Percentiles rank a stretch among this genome's conserved stretches.
phyloP scores from a whole-genome alignment of 2,329 filamentous ascomycete genomes.

The Scytalidium sp. region DNA sequence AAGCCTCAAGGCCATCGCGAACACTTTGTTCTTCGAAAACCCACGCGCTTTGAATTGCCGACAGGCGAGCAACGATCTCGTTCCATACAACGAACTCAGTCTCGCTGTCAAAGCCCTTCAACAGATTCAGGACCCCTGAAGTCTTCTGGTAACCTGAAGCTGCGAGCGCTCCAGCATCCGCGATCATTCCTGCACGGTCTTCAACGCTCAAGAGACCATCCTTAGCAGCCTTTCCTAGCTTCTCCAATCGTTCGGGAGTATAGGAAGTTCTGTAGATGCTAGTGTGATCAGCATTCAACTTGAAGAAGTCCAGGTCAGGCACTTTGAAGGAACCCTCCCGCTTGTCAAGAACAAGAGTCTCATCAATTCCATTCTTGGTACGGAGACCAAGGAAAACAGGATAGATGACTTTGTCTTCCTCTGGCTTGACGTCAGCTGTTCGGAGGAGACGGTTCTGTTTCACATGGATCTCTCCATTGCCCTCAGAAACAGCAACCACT shows the following conservation, averaged over 20 bases:
- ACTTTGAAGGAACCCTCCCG: slow-evolving; percentile 78
- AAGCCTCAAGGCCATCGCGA: slow-evolving; percentile 75
- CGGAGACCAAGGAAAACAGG: slow-evolving; percentile 86
- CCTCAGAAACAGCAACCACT: slow-evolving; percentile 81
- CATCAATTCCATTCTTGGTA: slow-evolving; percentile 79
- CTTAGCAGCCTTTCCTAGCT: slow-evolving; percentile 85
- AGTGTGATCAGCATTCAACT: slow-evolving; percentile 93
- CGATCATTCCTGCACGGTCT: slow-evolving; percentile 92
- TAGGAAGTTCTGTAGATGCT: slow-evolving; percentile 92
- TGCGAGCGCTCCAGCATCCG: slow-evolving; percentile 85
- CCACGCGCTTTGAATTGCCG: slow-evolving; percentile 80
- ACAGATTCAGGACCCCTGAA: slow-evolving; percentile 78
- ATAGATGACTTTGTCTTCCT: slow-evolving; percentile 85
- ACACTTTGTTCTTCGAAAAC: slow-evolving; percentile 76
- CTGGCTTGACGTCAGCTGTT: slow-evolving; percentile 88
- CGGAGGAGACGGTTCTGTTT: slow-evolving; percentile 95
- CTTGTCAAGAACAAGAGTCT: slow-evolving; percentile 65
- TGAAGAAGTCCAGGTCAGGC: slow-evolving; percentile 83
- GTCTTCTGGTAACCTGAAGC: slow-evolving; percentile 92
- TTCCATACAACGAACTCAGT: slow-evolving; percentile 93
- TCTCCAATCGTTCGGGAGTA: slow-evolving; percentile 75
- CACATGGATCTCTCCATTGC: slow-evolving; percentile 73
- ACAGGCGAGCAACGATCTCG: slow-evolving; percentile 78
- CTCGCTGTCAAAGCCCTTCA: slow-evolving; percentile 84
- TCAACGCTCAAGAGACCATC: slow-evolving; percentile 78